Evolutionary conservation across 495 filamentous ascomycete species (phyloP), one percentile per base, ranked within the genome.

Genomic region (Sphaerosporella brunnea): DNA sequence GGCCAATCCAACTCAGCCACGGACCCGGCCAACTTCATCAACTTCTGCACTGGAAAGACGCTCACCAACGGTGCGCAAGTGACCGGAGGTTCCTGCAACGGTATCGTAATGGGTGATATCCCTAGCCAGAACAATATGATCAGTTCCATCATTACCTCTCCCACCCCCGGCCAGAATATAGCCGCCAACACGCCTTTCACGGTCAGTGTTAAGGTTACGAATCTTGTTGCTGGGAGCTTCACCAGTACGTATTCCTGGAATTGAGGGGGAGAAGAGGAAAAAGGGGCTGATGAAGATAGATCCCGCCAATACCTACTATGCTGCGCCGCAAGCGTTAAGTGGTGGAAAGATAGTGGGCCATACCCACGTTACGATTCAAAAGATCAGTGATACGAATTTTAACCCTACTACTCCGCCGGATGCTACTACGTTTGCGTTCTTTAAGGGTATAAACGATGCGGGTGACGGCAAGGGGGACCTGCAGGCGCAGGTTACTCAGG

Each of bases 371-470:
- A 81, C 78, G 3, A 65, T 82, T 45, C 79, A 84, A 60, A 65
- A 73, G 46, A 50, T 78, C 24, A 62, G 58, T 23, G 45, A 47
- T 64, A 56, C 62, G 54, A 35, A 51, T 70, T 46, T 20, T 10
- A 47, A 72, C 65, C 57, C 73, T 68, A 21, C 65, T 58, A 11
- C 52, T 55, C 18, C 72, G 35, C 69, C 75, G 0, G 69, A 77
- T 42, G 62, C 77, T 23, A 64, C 54, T 9, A 62, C 61, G 41
- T 82, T 84, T 51, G 73, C 64, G 45, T 80, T 82, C 66, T 84
- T 84, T 71, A 80, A 82, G 65, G 79, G 80, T 51, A 75, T 84
- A 65, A 81, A 82, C 56, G 78, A 82, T 58, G 69, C 62, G 44
- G 79, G 77, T 44, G 68, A 84, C 56, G 78, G 78, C 23, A 53